Percentiles rank a stretch among this genome's conserved stretches.
Evolutionary conservation across 2,329 filamentous ascomycete genomes (phyloP).

Genomic region (Thelonectria olida): DNA sequence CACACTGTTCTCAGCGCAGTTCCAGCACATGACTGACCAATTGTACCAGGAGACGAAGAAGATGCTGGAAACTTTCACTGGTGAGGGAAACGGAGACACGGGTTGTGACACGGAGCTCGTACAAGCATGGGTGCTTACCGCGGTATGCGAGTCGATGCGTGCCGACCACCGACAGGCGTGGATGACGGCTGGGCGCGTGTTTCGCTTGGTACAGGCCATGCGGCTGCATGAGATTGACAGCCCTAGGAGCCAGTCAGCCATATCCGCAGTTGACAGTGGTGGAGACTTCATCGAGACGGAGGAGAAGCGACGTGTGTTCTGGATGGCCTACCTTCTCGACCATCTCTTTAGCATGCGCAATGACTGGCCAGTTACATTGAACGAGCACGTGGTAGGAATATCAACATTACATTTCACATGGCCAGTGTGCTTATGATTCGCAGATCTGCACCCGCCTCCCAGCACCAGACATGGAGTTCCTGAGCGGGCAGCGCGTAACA

Average conservation of each 20-base stretch:
- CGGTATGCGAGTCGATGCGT: background rate
- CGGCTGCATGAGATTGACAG: background rate
- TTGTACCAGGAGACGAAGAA: background rate
- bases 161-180: background rate
- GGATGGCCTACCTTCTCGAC: constrained; percentile 1
- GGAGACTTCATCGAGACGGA: background rate
- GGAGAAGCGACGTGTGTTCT: background rate
- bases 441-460: background rate
- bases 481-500: background rate
- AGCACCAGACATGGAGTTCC: background rate
- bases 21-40: background rate
- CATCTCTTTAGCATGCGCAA: background rate
- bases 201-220: background rate
- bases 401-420: background rate
- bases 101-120: background rate
- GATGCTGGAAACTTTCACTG: background rate
- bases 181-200: background rate
- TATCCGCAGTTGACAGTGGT: no score
- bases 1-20: background rate
- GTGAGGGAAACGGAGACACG: background rate
- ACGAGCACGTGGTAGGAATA: background rate
- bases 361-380: background rate
- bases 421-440: background rate
- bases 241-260: background rate
- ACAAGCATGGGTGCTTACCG: background rate